These are phyloP conservation scores for Aspergillus nidulans DNA, from an alignment of 495 filamentous ascomycete genomes.

Conservation along the genomic window DNA sequence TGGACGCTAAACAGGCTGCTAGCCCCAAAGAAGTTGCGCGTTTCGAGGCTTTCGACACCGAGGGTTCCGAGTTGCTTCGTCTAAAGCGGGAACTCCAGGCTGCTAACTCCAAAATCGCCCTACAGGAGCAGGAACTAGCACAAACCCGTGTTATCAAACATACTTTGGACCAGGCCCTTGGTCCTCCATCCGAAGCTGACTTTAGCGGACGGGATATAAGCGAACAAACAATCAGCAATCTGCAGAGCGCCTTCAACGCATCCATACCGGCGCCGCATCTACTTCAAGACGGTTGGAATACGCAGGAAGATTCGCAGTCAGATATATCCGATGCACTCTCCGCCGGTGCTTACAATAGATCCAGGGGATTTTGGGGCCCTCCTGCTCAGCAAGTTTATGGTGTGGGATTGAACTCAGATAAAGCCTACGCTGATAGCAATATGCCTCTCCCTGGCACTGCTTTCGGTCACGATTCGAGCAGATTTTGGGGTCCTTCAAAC, in stretches of 20 bases:
- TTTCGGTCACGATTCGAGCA: slow-evolving; percentile 25
- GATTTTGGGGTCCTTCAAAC: slow-evolving; percentile 29
- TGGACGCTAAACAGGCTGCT: slow-evolving; percentile 44
- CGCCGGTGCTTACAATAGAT: slow-evolving; percentile 53
- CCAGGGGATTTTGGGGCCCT: slow-evolving; percentile 60
- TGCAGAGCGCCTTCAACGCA: slow-evolving; percentile 52
- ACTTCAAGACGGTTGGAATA: slow-evolving; percentile 58
- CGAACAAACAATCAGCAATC: slow-evolving; percentile 49
- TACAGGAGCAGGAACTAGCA: slow-evolving; percentile 78
- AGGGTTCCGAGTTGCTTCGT: slow-evolving; percentile 47
- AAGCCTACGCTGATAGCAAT: slow-evolving; percentile 23
- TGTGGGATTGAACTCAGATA: slow-evolving; percentile 25
- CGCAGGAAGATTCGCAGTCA: slow-evolving; percentile 63
- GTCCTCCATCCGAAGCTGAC: slow-evolving; percentile 56
- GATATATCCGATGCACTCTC: slow-evolving; percentile 59
- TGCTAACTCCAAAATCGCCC: slow-evolving; percentile 73
- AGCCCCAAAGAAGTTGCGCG: slow-evolving; percentile 24
- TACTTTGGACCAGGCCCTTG: slow-evolving; percentile 68
- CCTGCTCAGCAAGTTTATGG: slow-evolving; percentile 28
- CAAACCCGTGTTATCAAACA: slow-evolving; percentile 73
- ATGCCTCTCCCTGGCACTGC: slow-evolving; percentile 22
- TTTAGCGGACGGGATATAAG: slow-evolving; percentile 43
- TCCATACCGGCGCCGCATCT: slow-evolving; percentile 46
- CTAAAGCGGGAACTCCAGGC: slow-evolving; percentile 71
- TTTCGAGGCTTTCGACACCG: slow-evolving; percentile 23